phyloP scores from a whole-genome alignment of 208 protist species.

The Leptomonas seymouri region DNA sequence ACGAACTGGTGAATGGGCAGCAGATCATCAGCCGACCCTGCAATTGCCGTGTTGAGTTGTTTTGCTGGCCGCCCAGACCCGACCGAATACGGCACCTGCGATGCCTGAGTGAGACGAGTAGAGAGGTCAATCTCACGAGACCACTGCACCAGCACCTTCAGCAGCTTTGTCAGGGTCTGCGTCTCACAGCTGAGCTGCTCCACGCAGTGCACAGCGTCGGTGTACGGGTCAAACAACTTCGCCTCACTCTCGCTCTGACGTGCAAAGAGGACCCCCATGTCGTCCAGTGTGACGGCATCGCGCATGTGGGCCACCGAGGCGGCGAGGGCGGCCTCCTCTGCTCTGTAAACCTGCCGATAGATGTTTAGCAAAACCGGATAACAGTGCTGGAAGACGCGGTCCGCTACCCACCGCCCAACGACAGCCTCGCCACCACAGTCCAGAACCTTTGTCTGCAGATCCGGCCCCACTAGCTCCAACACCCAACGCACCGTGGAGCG shows the following conservation, averaged over 20 bases:
- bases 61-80: not conserved
- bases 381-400: slow-evolving; percentile 63
- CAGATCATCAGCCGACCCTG: slow-evolving; percentile 81
- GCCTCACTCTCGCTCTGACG: slow-evolving; percentile 54
- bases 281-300: slow-evolving; percentile 62
- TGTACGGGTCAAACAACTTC: slow-evolving; percentile 84
- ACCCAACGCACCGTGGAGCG: slow-evolving; percentile 71
- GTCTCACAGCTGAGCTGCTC: slow-evolving; percentile 52
- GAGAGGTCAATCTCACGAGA: slow-evolving; percentile 83
- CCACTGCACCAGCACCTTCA: slow-evolving; percentile 75
- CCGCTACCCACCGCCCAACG: slow-evolving; percentile 63
- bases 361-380: slow-evolving; percentile 71
- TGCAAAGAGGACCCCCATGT: slow-evolving; percentile 81
- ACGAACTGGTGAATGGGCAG: slow-evolving; percentile 90
- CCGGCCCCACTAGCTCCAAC: slow-evolving; percentile 48
- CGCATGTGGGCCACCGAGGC: slow-evolving; percentile 51
- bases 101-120: slow-evolving; percentile 61
- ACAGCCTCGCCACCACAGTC: slow-evolving; percentile 41
- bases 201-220: slow-evolving; percentile 72
- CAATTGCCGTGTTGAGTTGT: not conserved
- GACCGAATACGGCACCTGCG: slow-evolving; percentile 23
- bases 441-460: slow-evolving; percentile 34
- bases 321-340: slow-evolving; percentile 49
- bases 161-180: slow-evolving; percentile 61
- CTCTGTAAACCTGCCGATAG: slow-evolving; percentile 64